Evolutionary conservation across 495 filamentous ascomycete species (phyloP).

Genomic region (Penicillium taxi): DNA sequence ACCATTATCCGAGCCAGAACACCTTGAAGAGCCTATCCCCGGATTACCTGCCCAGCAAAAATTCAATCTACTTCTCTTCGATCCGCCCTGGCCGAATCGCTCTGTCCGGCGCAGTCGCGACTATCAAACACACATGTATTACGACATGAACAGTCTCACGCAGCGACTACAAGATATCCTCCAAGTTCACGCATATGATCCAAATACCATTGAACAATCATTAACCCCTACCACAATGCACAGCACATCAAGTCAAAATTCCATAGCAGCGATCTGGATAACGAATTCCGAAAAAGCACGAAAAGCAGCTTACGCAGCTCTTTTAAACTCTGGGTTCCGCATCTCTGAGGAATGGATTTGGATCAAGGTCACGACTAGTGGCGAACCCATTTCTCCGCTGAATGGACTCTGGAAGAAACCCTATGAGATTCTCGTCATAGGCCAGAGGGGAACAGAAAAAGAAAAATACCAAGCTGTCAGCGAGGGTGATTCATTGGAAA

Average conservation of each 20-base stretch:
- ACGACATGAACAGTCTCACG: slow-evolving; percentile 25
- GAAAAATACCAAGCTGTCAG: background rate
- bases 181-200: slow-evolving; percentile 16
- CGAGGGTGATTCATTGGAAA: too few species aligned
- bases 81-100: slow-evolving; percentile 93
- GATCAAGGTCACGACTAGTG: slow-evolving; percentile 69
- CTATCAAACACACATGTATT: slow-evolving; percentile 51
- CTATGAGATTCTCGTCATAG: slow-evolving; percentile 78
- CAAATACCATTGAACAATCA: background rate
- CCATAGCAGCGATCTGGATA: slow-evolving; percentile 66
- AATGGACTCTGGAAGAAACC: slow-evolving; percentile 71
- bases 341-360: slow-evolving; percentile 81
- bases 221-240: background rate
- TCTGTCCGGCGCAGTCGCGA: slow-evolving; percentile 64
- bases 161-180: slow-evolving; percentile 24
- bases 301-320: slow-evolving; percentile 50
- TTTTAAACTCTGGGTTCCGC: slow-evolving; percentile 56
- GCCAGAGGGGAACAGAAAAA: slow-evolving; percentile 22
- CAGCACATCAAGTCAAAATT: slow-evolving; percentile 8
- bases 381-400: slow-evolving; percentile 62
- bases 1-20: slow-evolving; percentile 13
- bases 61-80: slow-evolving; percentile 78
- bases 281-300: slow-evolving; percentile 66
- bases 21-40: slow-evolving; percentile 19
- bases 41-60: slow-evolving; percentile 20